A percentile compares a stretch with the other conserved stretches of the same genome.
Conservation (phyloP, 2,329 filamentous ascomycete species). For the Sarocladium strictum region DNA sequence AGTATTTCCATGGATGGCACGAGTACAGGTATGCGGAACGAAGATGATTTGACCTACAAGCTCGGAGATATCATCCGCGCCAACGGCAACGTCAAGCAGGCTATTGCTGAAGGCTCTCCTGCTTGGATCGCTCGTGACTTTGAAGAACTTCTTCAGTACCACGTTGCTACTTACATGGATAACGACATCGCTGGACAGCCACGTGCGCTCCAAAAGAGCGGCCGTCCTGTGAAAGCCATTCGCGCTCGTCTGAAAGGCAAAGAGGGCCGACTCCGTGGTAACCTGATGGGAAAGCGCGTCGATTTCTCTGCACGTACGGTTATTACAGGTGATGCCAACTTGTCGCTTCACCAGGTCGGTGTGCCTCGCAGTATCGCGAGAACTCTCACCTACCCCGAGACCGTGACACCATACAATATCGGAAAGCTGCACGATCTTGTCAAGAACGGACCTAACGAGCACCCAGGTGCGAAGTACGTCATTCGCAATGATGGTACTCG, state of each 20-base stretch:
- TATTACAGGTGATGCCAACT: slow-evolving; percentile 96
- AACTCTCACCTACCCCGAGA: slow-evolving; percentile 92
- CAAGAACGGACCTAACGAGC: slow-evolving; percentile 87
- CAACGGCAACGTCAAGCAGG: slow-evolving; percentile 89
- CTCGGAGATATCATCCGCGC: slow-evolving; percentile 96
- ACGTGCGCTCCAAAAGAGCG: slow-evolving; percentile 93
- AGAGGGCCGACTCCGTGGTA: slow-evolving; percentile 94
- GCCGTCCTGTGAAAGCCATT: slow-evolving; percentile 92
- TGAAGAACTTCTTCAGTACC: slow-evolving; percentile 87
- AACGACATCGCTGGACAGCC: slow-evolving; percentile 97
- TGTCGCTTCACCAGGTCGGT: slow-evolving; percentile 94
- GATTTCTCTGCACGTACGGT: slow-evolving; percentile 99
- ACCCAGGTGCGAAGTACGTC: slow-evolving; percentile 94
- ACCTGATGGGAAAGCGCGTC: slow-evolving; percentile 99
- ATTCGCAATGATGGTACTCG: slow-evolving; percentile 89
- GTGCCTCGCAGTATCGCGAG: slow-evolving; percentile 90
- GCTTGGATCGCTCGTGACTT: slow-evolving; percentile 89
- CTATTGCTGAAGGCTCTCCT: slow-evolving; percentile 84
- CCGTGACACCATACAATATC: slow-evolving; percentile 97
- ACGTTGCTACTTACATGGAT: slow-evolving; percentile 99
- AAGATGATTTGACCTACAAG: slow-evolving; percentile 99
- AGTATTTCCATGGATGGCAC: slow-evolving; percentile 97
- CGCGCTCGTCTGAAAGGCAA: slow-evolving; percentile 97
- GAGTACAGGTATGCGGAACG: slow-evolving; percentile 83
- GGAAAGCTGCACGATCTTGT: slow-evolving; percentile 84